Conservation (phyloP, 2,329 filamentous ascomycete species). For the Fusarium ambrosium region DNA sequence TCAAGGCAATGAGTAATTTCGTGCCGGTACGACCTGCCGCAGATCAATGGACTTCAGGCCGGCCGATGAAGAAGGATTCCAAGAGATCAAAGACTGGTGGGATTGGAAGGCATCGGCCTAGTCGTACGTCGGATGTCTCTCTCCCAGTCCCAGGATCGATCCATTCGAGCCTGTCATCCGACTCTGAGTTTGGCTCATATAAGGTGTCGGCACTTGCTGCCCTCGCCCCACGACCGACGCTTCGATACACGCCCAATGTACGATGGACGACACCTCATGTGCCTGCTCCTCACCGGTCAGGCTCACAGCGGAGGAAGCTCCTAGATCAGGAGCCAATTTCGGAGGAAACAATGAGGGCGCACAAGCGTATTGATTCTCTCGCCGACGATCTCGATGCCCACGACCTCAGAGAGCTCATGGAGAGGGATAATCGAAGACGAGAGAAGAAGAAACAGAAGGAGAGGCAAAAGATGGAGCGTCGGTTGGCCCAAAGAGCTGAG, state of each 20-base stretch:
- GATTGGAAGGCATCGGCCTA: slow-evolving; percentile 66
- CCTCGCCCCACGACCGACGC: slow-evolving; percentile 87
- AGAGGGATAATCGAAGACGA: slow-evolving; percentile 84
- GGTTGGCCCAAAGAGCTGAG: slow-evolving; percentile 76
- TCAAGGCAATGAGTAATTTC: slow-evolving; percentile 83
- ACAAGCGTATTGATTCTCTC: slow-evolving; percentile 76
- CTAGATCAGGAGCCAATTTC: slow-evolving; percentile 67
- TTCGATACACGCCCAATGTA: slow-evolving; percentile 79
- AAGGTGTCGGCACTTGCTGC: slow-evolving; percentile 84
- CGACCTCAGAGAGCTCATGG: slow-evolving; percentile 88
- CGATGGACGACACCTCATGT: slow-evolving; percentile 65
- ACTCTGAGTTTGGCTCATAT: slow-evolving; percentile 80
- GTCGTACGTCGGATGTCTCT: slow-evolving; percentile 79
- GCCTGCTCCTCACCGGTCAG: slow-evolving; percentile 61
- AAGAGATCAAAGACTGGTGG: slow-evolving; percentile 72
- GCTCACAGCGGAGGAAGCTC: slow-evolving; percentile 66
- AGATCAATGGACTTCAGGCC: slow-evolving; percentile 71
- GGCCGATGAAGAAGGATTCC: slow-evolving; percentile 72
- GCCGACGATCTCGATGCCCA: slow-evolving; percentile 89
- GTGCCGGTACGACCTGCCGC: slow-evolving; percentile 74
- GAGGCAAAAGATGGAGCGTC: slow-evolving; percentile 74
- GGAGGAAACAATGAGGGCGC: slow-evolving; percentile 71
- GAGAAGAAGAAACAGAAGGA: slow-evolving; percentile 80
- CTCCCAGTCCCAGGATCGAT: slow-evolving; percentile 81
- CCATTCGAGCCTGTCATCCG: slow-evolving; percentile 80